These are phyloP conservation scores for Kondoa subrosea DNA, from an alignment of 768 basidiomycete genomes.

Conservation along the genomic window DNA sequence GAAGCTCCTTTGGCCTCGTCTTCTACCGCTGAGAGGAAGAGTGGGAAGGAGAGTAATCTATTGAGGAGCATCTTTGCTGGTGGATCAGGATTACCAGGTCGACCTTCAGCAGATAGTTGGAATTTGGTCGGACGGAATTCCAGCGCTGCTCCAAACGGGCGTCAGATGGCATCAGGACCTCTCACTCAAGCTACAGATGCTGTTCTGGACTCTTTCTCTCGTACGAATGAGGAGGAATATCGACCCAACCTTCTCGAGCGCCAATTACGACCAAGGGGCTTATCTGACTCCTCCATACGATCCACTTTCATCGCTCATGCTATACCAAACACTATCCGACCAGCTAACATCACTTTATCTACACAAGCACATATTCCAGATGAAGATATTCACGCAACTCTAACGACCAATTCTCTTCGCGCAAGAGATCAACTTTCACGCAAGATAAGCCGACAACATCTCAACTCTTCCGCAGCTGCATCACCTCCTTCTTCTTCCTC, in stretches of 20 bases:
- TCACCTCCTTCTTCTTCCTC: not conserved
- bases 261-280: constrained; percentile 55
- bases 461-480: constrained; percentile 33
- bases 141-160: constrained; percentile 51
- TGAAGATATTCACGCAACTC: constrained; percentile 54
- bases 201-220: constrained; percentile 45
- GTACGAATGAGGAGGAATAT: constrained; percentile 36
- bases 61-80: constrained; percentile 87
- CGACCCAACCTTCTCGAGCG: constrained; percentile 44
- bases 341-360: constrained; percentile 14
- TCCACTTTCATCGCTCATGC: constrained; percentile 51
- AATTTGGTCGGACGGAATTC: constrained; percentile 38
- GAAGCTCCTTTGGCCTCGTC: constrained; percentile 5
- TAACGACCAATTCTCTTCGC: constrained; percentile 46
- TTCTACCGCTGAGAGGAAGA: not conserved
- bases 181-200: constrained; percentile 61
- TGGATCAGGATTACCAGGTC: constrained; percentile 33
- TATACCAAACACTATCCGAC: constrained; percentile 14
- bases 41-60: constrained; percentile 27
- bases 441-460: constrained; percentile 38
- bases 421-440: not conserved
- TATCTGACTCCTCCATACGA: constrained; percentile 84
- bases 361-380: constrained; percentile 36
- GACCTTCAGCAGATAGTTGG: constrained; percentile 1
- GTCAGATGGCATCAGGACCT: not conserved